phyloP scores from a whole-genome alignment of 768 basidiomycete genomes.

The Auricularia auricula-judae region DNA sequence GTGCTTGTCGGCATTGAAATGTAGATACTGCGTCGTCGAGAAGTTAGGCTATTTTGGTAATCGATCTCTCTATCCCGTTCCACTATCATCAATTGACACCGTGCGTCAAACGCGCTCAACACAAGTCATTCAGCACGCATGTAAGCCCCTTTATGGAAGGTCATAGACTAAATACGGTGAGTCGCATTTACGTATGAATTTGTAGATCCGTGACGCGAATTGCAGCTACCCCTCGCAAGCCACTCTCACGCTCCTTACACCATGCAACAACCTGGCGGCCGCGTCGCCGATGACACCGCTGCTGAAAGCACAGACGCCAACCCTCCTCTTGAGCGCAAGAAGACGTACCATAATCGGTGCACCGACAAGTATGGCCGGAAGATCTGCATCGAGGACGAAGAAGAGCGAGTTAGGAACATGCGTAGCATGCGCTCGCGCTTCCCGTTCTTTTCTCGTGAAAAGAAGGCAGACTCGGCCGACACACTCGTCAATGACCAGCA shows the following conservation, averaged over 20 bases:
- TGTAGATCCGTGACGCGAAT: no score
- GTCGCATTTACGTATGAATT: no score
- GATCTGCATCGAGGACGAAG: background rate
- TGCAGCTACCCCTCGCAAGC: no score
- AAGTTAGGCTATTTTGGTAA: background rate
- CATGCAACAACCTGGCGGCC: no score
- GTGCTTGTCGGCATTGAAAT: slow-evolving; percentile 83
- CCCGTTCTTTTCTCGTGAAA: background rate
- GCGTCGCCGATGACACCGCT: no score
- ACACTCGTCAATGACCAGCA: background rate
- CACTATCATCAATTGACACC: background rate
- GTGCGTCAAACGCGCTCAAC: background rate
- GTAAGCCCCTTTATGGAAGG: no score
- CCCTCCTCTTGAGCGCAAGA: background rate
- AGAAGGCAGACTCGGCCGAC: background rate
- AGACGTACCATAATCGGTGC: background rate
- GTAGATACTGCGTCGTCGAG: slow-evolving; percentile 18
- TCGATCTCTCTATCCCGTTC: background rate
- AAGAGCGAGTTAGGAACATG: background rate
- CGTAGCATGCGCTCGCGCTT: background rate
- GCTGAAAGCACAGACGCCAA: background rate
- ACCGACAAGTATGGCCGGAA: background rate
- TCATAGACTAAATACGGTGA: no score
- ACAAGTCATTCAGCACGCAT: background rate
- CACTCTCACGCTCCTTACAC: no score